These are phyloP conservation scores for Aspergillus ochraceus DNA, from an alignment of 2,329 filamentous ascomycete genomes.

Conservation along the genomic window DNA sequence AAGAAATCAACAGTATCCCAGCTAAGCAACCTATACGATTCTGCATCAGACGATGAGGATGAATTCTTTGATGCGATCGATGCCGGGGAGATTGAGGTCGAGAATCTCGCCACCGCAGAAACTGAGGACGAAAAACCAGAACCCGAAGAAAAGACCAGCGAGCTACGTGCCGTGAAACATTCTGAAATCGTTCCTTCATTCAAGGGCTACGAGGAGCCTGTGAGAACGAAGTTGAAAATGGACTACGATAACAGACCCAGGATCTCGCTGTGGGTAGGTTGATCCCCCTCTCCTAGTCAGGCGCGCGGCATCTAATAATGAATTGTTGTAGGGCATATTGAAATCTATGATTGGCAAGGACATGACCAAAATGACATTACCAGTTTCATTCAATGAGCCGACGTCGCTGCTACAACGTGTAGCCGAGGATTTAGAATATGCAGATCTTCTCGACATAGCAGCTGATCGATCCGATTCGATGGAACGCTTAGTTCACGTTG, in stretches of 20 bases:
- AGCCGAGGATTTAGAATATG: slow-evolving; percentile 97
- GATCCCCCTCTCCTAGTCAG: neutral
- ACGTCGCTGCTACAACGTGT: slow-evolving; percentile 93
- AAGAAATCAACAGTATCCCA: slow-evolving; percentile 68
- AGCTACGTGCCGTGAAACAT: slow-evolving; percentile 50
- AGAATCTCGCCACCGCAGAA: slow-evolving; percentile 60
- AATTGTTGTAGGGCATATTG: slow-evolving; percentile 70
- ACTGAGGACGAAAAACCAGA: slow-evolving; percentile 49
- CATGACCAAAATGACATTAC: slow-evolving; percentile 99
- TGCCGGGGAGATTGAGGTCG: slow-evolving; percentile 76
- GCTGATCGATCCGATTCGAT: slow-evolving; percentile 82
- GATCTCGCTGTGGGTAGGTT: slow-evolving; percentile 87
- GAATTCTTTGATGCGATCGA: slow-evolving; percentile 98
- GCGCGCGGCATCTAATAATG: slow-evolving; percentile 3
- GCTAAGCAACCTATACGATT: slow-evolving; percentile 70
- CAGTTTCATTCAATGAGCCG: slow-evolving; percentile 97
- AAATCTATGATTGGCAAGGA: slow-evolving; percentile 99
- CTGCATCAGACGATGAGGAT: slow-evolving; percentile 73
- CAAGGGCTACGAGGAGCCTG: slow-evolving; percentile 86
- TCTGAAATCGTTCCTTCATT: slow-evolving; percentile 75
- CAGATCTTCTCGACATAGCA: slow-evolving; percentile 84
- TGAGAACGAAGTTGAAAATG: slow-evolving; percentile 77
- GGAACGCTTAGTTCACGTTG: slow-evolving; percentile 90
- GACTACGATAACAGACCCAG: slow-evolving; percentile 91
- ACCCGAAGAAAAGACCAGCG: slow-evolving; percentile 36